Base-by-base conservation (phyloP, 495 filamentous ascomycete genomes). In the Lasiosphaeriaceae sp. region DNA sequence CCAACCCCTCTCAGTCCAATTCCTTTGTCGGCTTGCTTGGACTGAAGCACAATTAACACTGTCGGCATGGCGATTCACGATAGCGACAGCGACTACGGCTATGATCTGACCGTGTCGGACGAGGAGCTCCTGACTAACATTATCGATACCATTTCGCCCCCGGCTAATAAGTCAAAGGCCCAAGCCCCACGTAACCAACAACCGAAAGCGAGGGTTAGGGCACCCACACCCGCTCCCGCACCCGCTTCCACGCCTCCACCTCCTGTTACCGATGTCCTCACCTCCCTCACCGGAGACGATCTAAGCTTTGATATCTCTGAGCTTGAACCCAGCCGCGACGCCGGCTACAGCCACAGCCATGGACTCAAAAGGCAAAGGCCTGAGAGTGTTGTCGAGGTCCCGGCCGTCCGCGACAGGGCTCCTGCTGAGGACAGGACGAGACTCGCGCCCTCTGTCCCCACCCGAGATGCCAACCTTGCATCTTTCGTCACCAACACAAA, bases 21-120 rank as follows among this genome's bases (percentile, higher is more conserved):
- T 31, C 4, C 3, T 31, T 9, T 31, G 26, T 31, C 26, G 3
- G 4, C n/a, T 50, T 34, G 24, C 24, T 50, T 23, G 17, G 16
- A 50, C 17, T 50, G 47, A 50, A n/a, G 9, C 47, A 24, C 22
- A 21, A n/a, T n/a, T n/a, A n/a, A 47, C 9, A 12, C 26, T 19
- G 21, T 23, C 44, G 50, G 50, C 44, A 54, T 53, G 56, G 49
- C 49, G 2, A 29, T 19, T 56, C 3, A 50, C 34, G 47, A 14
- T 14, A 65, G 48, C 58, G 72, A 74, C 58, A 85, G 78, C 62
- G 85, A 89, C 55, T 92, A 90, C 76, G 87, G 86, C 22, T 90
- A 86, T 26, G 86, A 90, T 54, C 85, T 90, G 58, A 83, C 83
- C 0, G 69, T 74, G 11, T 86, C 86, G 49, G 87, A 90, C 26